Conservation (phyloP, 768 basidiomycete species). For the Mycena amicta region DNA sequence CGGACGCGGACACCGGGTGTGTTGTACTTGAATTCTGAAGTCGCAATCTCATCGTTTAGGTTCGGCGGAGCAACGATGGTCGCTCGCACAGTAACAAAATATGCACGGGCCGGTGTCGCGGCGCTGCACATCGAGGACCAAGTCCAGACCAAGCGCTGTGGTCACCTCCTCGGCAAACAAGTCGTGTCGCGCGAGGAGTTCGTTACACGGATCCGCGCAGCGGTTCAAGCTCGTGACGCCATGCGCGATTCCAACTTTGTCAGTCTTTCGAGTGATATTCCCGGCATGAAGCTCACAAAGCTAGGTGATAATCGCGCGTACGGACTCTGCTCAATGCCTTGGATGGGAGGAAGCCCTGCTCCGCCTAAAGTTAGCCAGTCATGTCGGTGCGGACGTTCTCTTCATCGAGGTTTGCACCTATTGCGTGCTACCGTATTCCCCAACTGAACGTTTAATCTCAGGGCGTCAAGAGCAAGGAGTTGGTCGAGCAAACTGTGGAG, state of each 20-base stretch:
- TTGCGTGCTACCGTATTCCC: not conserved
- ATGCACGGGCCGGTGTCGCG: no score
- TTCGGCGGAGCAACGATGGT: constrained; percentile 47
- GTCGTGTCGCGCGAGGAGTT: no score
- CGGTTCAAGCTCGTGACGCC: no score
- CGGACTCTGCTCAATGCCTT: no score
- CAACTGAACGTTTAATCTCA: not conserved
- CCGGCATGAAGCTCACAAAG: not conserved
- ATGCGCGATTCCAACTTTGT: constrained; percentile 40
- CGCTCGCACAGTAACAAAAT: no score
- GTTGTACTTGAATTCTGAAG: constrained; percentile 56
- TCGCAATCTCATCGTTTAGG: constrained; percentile 54
- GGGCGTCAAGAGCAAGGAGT: constrained; percentile 69
- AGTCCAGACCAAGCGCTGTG: constrained; percentile 54
- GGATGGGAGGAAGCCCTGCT: no score
- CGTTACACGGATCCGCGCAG: no score
- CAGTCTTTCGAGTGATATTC: not conserved
- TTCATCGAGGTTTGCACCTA: constrained; percentile 48
- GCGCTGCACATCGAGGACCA: no score
- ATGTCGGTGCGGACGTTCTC: no score
- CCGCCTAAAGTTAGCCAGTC: no score
- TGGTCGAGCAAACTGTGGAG: constrained; percentile 63
- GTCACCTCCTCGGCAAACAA: no score
- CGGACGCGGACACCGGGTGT: constrained; percentile 61
- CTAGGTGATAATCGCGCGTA: constrained; percentile 73